Percentiles rank a stretch among this genome's conserved stretches.
These are phyloP conservation scores for Erodium trifolium DNA, from an alignment of 441 rosid species.

Conservation along the genomic window DNA sequence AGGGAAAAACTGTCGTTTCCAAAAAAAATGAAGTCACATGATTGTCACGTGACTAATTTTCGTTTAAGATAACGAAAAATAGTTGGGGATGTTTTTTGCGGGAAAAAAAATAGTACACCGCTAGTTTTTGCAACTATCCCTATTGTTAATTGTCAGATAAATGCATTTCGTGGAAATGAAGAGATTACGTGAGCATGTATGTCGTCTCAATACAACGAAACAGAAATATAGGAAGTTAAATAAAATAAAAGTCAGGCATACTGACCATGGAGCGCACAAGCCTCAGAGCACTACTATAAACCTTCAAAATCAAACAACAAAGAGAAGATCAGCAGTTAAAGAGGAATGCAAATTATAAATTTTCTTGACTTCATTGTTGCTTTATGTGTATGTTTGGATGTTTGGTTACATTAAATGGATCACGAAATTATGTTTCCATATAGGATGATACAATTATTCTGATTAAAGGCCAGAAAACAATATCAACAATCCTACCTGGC, in stretches of 20 bases:
- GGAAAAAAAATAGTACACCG: too few relatives aligned
- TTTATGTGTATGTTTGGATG: not conserved
- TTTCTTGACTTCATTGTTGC: not conserved
- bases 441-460: not conserved
- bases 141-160: not conserved
- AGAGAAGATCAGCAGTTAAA: slow-evolving; percentile 1
- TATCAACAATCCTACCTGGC: slow-evolving; percentile 13
- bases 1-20: too few relatives aligned
- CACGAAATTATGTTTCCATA: not conserved
- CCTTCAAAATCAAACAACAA: slow-evolving; percentile 35
- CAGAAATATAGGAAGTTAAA: not conserved
- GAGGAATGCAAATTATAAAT: not conserved
- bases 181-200: not conserved
- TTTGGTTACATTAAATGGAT: not conserved
- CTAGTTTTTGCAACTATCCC: too few relatives aligned
- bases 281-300: slow-evolving; percentile 93
- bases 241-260: slow-evolving; percentile 10
- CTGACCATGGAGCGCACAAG: slow-evolving; percentile 93
- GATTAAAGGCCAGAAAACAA: not conserved
- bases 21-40: too few relatives aligned
- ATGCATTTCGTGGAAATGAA: not conserved
- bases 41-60: too few relatives aligned
- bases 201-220: not conserved
- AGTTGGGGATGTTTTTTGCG: too few relatives aligned
- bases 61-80: too few relatives aligned